Conservation (phyloP, 2,329 filamentous ascomycete genomes). For the Clarireedia paspali region DNA sequence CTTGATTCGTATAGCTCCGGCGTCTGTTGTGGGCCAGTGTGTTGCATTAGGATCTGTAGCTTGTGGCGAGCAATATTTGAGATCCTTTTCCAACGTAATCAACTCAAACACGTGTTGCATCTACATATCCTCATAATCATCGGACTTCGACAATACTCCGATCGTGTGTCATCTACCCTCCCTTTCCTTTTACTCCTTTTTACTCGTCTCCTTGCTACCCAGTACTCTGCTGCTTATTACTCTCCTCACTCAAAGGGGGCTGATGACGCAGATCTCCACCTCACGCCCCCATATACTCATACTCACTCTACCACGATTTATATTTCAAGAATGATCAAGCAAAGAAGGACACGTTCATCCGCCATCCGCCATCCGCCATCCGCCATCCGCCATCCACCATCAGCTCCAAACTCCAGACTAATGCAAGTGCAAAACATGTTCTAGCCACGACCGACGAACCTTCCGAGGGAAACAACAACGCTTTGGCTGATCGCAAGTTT, state of each 20-base stretch:
- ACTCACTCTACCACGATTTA: too few relatives aligned
- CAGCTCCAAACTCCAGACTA: not conserved
- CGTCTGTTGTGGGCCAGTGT: too few relatives aligned
- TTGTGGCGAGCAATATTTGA: too few relatives aligned
- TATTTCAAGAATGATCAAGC: not conserved
- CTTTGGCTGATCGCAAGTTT: conserved; percentile 2
- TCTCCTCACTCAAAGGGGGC: not conserved
- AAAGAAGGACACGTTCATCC: not conserved
- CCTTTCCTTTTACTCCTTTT: not conserved
- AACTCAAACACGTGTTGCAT: too few relatives aligned
- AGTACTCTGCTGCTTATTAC: not conserved
- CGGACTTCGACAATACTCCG: not conserved
- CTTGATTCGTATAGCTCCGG: too few relatives aligned
- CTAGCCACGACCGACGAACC: not conserved
- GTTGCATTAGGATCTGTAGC: too few relatives aligned
- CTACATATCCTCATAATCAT: not conserved
- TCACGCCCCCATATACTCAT: too few relatives aligned
- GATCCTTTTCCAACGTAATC: too few relatives aligned
- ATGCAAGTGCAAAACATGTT: not conserved
- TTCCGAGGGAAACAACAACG: not conserved
- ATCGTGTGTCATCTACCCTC: not conserved
- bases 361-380: not conserved
- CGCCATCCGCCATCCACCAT: too few relatives aligned
- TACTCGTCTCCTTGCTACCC: not conserved
- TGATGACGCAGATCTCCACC: not conserved